Base-by-base conservation (phyloP, 768 basidiomycete genomes). In the Boletus rufocinnamomeus region DNA sequence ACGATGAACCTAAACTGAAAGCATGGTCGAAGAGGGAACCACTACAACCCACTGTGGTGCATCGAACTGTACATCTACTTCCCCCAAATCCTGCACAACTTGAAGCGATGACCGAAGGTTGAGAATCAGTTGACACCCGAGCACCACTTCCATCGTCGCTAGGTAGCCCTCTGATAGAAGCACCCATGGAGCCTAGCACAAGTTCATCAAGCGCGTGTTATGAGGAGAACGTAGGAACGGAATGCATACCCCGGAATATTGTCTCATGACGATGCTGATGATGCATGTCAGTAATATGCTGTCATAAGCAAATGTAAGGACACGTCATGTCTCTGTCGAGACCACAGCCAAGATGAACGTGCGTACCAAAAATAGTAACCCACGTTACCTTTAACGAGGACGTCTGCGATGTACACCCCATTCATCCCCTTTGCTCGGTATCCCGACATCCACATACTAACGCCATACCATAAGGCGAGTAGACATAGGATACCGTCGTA, bases 361-460 rank as follows among this genome's bases (percentile, higher is more conserved):
- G 3, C 66, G 38, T 50, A 67, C 66, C 52, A 56, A 10, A 63
- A 13, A 51, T 58, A 62, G 46, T 68, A 67, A 23, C 46, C 23
- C 11, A 23, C 30, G 14, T 54, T 66, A 10, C 55, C 63, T 25
- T 46, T 63, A 34, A 68, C 30, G 10, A 68, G 57, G 4, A 43
- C 23, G 16, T 50, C 52, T 23, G 59, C 21, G 40, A 68, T n/a
- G 17, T 21, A 19, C 0, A 57, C 21, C 1, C 56, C 58, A 7
- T 54, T 25, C 9, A 37, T 8, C 34, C 47, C 51, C 23, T 28
- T 40, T 5, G 47, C 27, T 8, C 38, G 52, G 45, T 38, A 43
- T 38, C 38, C 56, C 2, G 41, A 51, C 11, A 17, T 23, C 55
- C 56, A 49, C n/a, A 0, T 4, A 1, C 48, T 14, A 17, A 45